Base-by-base conservation (phyloP, 108 stramenopile species). In the Mayamaea pseudoterrestris region DNA sequence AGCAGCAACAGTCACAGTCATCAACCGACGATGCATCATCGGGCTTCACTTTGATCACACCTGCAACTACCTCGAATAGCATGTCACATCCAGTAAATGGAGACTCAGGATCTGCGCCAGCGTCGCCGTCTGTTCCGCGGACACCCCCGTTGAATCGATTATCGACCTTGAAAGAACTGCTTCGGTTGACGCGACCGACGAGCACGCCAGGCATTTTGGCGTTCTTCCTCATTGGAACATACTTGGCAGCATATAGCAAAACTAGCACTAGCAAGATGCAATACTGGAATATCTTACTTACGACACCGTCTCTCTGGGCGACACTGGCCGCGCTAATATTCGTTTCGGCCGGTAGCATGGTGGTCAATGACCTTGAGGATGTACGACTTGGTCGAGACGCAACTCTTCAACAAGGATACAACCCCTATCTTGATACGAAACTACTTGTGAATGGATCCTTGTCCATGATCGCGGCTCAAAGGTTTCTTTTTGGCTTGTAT, bases 341-440 rank as follows among this genome's bases (percentile, higher is more conserved):
- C 7, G 73, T 69, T 4, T 74, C 80, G 0, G 60, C 79, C 8
- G 77, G 77, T 24, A 48, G 44, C 32, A 86, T 86, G 84, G 50
- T 86, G 25, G 75, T 80, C 44, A 86, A 86, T 60, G 84, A 86
- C 62, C 81, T 81, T 47, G 81, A 80, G 57, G 84, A 86, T 55
- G 58, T 58, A 9, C 61, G 69, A 27, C 50, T 57, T 44, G 78
- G 75, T 23, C 56, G 66, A 14, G 80, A 86, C 53, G 12, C 57
- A 18, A 22, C 30, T 37, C n/a, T n/a, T n/a, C n/a, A n/a, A n/a
- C n/a, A n/a, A n/a, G n/a, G n/a, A n/a, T n/a, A n/a, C n/a, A n/a
- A n/a, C n/a, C n/a, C n/a, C n/a, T n/a, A n/a, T n/a, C n/a, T n/a
- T n/a, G 35, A 52, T 44, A 30, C 42, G 13, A 35, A 58, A 16